These are phyloP conservation scores for Tetrahymena elliotti DNA, from an alignment of 73 alveolate species.

Conservation along the genomic window DNA sequence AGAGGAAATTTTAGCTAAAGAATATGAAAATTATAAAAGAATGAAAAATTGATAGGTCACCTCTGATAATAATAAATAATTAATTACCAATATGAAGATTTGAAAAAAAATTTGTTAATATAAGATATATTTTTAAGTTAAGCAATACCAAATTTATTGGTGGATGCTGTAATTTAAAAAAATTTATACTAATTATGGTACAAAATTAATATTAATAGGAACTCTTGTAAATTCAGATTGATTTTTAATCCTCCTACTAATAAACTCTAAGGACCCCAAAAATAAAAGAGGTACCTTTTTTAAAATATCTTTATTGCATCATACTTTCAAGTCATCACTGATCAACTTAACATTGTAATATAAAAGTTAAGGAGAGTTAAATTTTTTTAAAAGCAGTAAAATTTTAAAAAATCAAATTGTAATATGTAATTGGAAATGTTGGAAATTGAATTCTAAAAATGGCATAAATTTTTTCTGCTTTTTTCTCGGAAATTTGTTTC, in stretches of 20 bases:
- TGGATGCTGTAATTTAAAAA: background rate
- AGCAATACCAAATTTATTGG: background rate
- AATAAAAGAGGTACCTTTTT: background rate
- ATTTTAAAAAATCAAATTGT: too few relatives aligned
- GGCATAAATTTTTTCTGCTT: background rate
- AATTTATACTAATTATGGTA: background rate
- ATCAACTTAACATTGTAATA: background rate
- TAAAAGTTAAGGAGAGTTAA: background rate
- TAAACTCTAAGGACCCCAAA: background rate
- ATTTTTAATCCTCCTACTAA: background rate
- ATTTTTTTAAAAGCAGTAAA: background rate
- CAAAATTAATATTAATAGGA: background rate
- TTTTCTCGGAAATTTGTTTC: background rate
- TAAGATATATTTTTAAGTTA: background rate
- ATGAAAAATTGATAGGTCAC: background rate
- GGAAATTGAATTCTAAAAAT: background rate
- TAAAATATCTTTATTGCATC: background rate
- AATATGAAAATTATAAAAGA: background rate
- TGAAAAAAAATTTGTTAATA: background rate
- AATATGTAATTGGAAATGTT: too few relatives aligned
- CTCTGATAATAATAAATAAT: background rate
- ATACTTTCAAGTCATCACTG: background rate
- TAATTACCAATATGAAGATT: background rate
- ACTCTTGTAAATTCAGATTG: background rate
- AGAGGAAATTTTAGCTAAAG: background rate